Conservation (phyloP, 2,329 filamentous ascomycete genomes). For the Phyllosticta ampelicida region DNA sequence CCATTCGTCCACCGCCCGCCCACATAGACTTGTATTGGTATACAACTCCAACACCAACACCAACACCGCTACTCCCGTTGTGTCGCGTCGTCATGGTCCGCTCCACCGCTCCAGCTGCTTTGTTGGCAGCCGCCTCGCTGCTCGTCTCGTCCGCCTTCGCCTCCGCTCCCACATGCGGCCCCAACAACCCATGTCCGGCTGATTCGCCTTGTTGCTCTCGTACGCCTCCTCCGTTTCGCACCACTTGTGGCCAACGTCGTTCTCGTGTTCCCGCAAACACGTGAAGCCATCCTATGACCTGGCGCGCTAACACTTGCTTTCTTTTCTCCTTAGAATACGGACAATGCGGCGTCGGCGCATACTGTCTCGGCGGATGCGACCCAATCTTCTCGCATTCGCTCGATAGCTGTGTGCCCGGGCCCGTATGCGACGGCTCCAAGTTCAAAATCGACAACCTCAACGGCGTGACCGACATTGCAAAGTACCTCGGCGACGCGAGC, state of each 20-base stretch:
- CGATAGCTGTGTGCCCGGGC: slow-evolving; percentile 74
- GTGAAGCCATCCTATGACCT: slow-evolving; percentile 8
- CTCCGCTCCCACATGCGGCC: slow-evolving; percentile 28
- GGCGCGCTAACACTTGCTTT: slow-evolving; percentile 14
- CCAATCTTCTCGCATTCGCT: slow-evolving; percentile 72
- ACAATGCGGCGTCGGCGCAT: slow-evolving; percentile 85
- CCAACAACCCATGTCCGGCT: slow-evolving; percentile 54
- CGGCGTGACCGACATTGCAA: slow-evolving; percentile 56
- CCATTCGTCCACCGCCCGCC: not conserved
- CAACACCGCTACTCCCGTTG: slow-evolving; percentile 1
- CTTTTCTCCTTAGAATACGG: slow-evolving; percentile 60
- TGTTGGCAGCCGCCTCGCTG: slow-evolving; percentile 12
- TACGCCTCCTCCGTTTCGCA: slow-evolving; percentile 17
- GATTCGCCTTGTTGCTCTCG: slow-evolving; percentile 35
- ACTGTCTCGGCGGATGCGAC: slow-evolving; percentile 92
- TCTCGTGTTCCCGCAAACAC: not conserved
- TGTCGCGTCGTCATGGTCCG: slow-evolving; percentile 6
- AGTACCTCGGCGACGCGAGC: slow-evolving; percentile 76
- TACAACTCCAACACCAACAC: not conserved
- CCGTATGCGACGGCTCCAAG: slow-evolving; percentile 64
- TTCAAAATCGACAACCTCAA: slow-evolving; percentile 66
- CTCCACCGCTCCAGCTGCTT: slow-evolving; percentile 7
- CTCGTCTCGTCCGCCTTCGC: slow-evolving; percentile 19
- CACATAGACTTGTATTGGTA: not conserved
- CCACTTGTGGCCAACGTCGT: too few species aligned